Percentiles rank a stretch among this genome's conserved stretches.
phyloP scores from a whole-genome alignment of 768 basidiomycete species.

The Tulasnella sp. region DNA sequence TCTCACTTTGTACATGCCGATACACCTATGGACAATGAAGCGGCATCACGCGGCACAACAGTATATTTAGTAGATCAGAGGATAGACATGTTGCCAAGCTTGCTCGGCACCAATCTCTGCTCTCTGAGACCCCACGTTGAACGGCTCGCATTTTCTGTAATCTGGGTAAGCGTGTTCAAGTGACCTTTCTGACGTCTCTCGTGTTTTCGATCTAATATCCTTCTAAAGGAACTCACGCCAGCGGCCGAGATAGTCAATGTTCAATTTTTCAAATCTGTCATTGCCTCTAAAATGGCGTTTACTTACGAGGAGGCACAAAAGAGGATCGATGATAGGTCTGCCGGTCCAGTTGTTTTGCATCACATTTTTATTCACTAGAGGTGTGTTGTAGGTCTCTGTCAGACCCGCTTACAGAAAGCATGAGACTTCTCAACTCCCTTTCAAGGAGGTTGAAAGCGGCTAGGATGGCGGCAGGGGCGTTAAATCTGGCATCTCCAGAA shows the following conservation, averaged over 20 bases:
- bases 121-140: constrained; percentile 88
- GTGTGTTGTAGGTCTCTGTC: constrained; percentile 42
- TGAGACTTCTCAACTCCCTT: constrained; percentile 78
- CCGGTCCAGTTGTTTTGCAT: constrained; percentile 3
- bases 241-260: constrained; percentile 85
- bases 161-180: constrained; percentile 58
- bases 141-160: constrained; percentile 84
- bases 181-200: not conserved
- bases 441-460: constrained; percentile 74
- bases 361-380: not conserved
- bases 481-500: constrained; percentile 96
- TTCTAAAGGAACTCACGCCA: constrained; percentile 67
- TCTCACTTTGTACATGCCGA: constrained; percentile 90
- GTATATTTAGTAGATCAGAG: constrained; percentile 98
- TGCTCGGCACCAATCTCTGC: constrained; percentile 93
- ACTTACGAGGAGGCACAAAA: constrained; percentile 95
- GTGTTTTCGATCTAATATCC: not conserved
- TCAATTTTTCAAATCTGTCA: constrained; percentile 91
- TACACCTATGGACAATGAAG: constrained; percentile 93
- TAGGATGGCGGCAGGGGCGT: constrained; percentile 91
- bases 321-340: constrained; percentile 84
- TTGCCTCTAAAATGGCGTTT: constrained; percentile 91
- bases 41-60: constrained; percentile 90
- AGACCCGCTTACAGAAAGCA: constrained; percentile 74
- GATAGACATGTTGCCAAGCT: constrained; percentile 91